phyloP scores from a whole-genome alignment of 73 alveolate genomes.

The Blepharisma japonicum region DNA sequence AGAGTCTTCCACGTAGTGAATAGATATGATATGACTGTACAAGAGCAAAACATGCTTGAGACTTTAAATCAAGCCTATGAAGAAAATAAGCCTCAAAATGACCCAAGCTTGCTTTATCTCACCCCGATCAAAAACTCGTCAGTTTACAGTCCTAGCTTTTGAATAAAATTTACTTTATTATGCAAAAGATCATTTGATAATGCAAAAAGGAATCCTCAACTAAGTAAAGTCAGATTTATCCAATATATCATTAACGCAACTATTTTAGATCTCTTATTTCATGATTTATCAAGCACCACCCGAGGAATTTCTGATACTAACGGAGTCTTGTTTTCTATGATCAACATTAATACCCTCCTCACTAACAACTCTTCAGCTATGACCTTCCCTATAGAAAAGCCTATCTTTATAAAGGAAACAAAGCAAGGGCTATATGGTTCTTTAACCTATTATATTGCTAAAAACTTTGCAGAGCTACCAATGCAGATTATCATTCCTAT shows the following conservation, averaged over 20 bases:
- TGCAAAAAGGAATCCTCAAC: background rate
- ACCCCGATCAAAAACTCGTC: no score
- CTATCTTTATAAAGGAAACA: background rate
- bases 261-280: background rate
- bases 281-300: background rate
- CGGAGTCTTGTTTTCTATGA: background rate
- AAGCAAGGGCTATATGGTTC: background rate
- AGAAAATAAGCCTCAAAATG: background rate
- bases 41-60: background rate
- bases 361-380: background rate
- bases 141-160: no score
- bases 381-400: background rate
- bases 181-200: background rate
- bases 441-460: background rate
- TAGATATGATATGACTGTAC: background rate
- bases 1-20: background rate
- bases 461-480: background rate
- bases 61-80: background rate
- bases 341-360: background rate
- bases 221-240: background rate
- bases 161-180: background rate
- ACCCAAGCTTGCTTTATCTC: background rate
- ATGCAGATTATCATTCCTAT: background rate
- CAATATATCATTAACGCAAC: background rate
- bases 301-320: background rate